Conservation (phyloP, 352 stramenopile species). For the Phytophthora meadii region DNA sequence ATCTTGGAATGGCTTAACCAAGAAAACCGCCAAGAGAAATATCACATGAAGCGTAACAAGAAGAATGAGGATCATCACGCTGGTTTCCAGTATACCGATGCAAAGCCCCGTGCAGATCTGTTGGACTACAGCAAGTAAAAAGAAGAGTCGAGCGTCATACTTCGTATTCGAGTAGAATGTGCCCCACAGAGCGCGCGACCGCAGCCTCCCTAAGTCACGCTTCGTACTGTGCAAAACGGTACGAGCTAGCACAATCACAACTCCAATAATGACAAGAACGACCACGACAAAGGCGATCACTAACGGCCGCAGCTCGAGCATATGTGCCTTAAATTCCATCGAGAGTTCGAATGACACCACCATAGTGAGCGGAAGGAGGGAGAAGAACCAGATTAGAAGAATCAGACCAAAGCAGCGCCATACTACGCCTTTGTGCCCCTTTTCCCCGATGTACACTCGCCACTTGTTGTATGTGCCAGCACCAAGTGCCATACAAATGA, state of each 20-base stretch:
- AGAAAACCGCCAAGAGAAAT: constrained; percentile 45
- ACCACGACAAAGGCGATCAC: constrained; percentile 44
- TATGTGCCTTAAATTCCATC: constrained; percentile 53
- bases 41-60: constrained; percentile 51
- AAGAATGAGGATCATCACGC: constrained; percentile 46
- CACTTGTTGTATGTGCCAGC: constrained; percentile 11
- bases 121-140: constrained; percentile 45
- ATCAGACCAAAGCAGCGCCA: constrained; percentile 55
- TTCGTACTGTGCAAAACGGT: constrained; percentile 43
- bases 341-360: constrained; percentile 58
- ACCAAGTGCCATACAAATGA: constrained; percentile 41
- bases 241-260: constrained; percentile 42
- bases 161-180: constrained; percentile 56
- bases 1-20: constrained; percentile 34
- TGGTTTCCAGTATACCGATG: constrained; percentile 49
- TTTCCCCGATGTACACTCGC: constrained; percentile 4
- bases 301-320: constrained; percentile 21
- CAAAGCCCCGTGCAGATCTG: constrained; percentile 57
- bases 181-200: constrained; percentile 52
- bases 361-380: constrained; percentile 56
- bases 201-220: constrained; percentile 40
- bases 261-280: constrained; percentile 30
- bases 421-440: constrained; percentile 35
- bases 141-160: constrained; percentile 58
- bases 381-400: constrained; percentile 61